Evolutionary conservation across 495 filamentous ascomycete genomes (phyloP).

Genomic region (Aspergillus bertholletiae): DNA sequence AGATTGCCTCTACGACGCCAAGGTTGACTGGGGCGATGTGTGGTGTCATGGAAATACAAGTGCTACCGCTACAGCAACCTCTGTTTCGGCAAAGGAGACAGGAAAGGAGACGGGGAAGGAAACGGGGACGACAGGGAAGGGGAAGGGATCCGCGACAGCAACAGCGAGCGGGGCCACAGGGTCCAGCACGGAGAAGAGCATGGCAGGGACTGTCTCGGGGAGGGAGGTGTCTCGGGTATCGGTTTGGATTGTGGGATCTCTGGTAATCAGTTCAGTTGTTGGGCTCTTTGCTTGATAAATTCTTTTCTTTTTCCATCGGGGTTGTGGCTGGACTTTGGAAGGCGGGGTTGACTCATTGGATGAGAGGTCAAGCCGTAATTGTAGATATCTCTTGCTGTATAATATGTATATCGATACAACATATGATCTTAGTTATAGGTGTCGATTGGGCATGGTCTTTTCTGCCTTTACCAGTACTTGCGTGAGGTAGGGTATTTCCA

Average conservation of each 20-base stretch:
- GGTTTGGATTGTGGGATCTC: neutral
- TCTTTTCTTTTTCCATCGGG: too few relatives aligned
- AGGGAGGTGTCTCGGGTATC: neutral
- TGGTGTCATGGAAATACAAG: conserved; percentile 19
- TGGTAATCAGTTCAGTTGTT: neutral
- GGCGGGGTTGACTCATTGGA: too few relatives aligned
- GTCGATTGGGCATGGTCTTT: too few relatives aligned
- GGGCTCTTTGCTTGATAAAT: neutral
- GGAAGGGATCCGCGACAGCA: neutral
- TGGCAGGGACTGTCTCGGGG: neutral
- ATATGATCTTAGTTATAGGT: too few relatives aligned
- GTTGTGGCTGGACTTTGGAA: too few relatives aligned
- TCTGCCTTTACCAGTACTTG: too few relatives aligned
- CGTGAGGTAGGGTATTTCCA: too few relatives aligned
- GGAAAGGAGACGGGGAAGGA: too few relatives aligned
- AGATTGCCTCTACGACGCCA: conserved; percentile 20
- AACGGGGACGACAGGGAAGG: neutral
- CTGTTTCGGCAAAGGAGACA: neutral
- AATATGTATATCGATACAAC: too few relatives aligned
- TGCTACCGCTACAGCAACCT: conserved; percentile 24
- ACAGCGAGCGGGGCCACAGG: neutral
- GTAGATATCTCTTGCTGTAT: too few relatives aligned
- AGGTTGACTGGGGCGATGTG: conserved; percentile 27
- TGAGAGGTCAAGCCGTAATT: too few relatives aligned
- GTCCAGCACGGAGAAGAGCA: neutral